Base-by-base conservation (phyloP, 2,329 filamentous ascomycete species). In the Ceratocystis smalleyi region DNA sequence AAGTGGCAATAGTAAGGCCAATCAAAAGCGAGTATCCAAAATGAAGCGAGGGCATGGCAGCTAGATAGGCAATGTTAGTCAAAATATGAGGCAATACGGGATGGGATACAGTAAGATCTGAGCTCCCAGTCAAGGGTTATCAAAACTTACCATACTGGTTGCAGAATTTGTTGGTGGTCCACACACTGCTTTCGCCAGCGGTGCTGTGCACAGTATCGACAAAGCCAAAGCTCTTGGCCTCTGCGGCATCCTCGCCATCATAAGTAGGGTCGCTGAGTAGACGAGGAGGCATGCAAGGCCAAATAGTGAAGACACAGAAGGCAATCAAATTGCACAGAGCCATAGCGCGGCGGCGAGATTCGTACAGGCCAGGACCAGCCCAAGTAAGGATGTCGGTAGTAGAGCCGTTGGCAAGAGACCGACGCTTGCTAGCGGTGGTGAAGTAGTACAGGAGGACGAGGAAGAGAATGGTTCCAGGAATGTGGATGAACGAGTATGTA, bases 401-500 rank as follows among this genome's bases (percentile, higher is more conserved):
- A 32, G 66, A 67, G 27, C 66, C 65, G 5, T 62, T 49, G 55
- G 70, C 64, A 59, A 70, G 66, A 54, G 69, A 69, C 32, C 71
- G 71, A 40, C 79, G 76, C 71, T 81, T 81, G 62, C 79, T 78
- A 6, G 83, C 84, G 27, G 83, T 87, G 59, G 85, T 88, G 71
- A 86, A 80, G 74, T 86, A 87, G 75, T 83, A 89, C 3, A 89
- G 78, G 70, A 82, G 80, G 45, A 79, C 75, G 17, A 78, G 72
- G 70, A 88, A 90, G 55, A 85, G 78, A 68, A 89, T 89, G 5
- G 86, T 89, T 15, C 85, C 86, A 0, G 86, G 87, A 65, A 89
- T 89, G 72, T 89, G 87, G 70, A 90, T 88, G 73, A 88, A 89
- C 5, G 85, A 88, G 74, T 89, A 89, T 32, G 82, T 79, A 70